Conservation (phyloP, 148 eudicot genomes). For the Pharnaceum exiguum region DNA sequence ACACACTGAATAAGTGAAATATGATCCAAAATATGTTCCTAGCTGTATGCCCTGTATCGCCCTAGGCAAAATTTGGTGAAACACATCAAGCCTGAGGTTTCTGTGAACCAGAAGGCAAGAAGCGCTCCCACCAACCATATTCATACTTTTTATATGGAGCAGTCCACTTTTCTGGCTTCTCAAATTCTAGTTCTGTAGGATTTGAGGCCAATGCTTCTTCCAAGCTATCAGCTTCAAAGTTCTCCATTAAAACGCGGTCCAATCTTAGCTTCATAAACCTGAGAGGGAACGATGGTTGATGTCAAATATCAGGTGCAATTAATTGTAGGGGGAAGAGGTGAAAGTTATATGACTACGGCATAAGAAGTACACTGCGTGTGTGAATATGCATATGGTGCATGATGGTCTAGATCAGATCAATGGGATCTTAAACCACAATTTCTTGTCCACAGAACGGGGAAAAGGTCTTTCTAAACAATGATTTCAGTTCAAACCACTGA, state of each 20-base stretch:
- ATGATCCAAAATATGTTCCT: neutral
- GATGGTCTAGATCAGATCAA: too few species aligned
- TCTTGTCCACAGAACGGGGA: too few species aligned
- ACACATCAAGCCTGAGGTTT: constrained; percentile 37
- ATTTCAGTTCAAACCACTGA: neutral
- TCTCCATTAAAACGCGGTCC: constrained; percentile 74
- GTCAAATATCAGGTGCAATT: neutral
- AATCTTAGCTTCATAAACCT: constrained; percentile 93
- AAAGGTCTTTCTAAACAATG: too few species aligned
- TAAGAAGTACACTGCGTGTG: too few species aligned
- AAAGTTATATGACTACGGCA: neutral
- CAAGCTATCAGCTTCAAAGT: constrained; percentile 75
- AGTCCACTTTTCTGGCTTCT: constrained; percentile 87
- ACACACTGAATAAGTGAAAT: neutral
- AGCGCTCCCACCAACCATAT: constrained; percentile 90
- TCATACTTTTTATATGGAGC: constrained; percentile 90
- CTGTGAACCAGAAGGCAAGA: constrained; percentile 59
- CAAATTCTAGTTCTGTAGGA: constrained; percentile 67
- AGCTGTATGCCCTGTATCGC: neutral
- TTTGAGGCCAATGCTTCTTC: constrained; percentile 83
- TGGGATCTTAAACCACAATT: too few species aligned
- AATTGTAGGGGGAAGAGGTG: neutral
- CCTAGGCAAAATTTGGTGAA: neutral
- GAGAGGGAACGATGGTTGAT: constrained; percentile 6
- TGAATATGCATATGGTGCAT: too few species aligned